A percentile compares a stretch with the other conserved stretches of the same genome.
Evolutionary conservation across 495 filamentous ascomycete genomes (phyloP).

Genomic region (Penicillium chermesinum): DNA sequence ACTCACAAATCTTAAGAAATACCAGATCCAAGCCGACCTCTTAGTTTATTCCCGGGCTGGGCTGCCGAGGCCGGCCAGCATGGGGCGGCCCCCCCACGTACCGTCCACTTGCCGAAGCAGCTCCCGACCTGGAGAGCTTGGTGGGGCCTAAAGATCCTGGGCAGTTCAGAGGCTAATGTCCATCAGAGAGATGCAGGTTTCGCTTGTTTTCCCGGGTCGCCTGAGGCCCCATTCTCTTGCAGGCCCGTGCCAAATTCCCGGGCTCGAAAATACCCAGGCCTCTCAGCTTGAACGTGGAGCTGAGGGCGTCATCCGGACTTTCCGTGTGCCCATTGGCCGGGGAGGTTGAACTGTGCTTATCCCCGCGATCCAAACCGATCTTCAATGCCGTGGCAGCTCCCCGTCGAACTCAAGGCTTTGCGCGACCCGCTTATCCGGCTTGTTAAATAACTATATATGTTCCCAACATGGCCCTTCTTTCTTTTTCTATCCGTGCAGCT

Average conservation of each 20-base stretch:
- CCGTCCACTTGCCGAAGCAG: slow-evolving; percentile 16
- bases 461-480: slow-evolving; percentile 18
- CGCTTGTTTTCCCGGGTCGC: too few relatives aligned
- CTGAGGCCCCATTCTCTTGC: too few relatives aligned
- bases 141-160: neutral
- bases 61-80: slow-evolving; percentile 24
- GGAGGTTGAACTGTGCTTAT: neutral
- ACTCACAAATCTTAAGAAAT: too few relatives aligned
- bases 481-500: slow-evolving; percentile 1
- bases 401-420: slow-evolving; percentile 18
- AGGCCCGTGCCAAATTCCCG: too few relatives aligned
- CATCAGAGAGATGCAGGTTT: too few relatives aligned
- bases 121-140: neutral
- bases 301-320: slow-evolving; percentile 2
- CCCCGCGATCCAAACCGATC: slow-evolving; percentile 35
- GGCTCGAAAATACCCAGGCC: too few relatives aligned
- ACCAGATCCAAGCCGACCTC: too few relatives aligned
- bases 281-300: too few relatives aligned
- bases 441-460: slow-evolving; percentile 30
- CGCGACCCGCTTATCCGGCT: slow-evolving; percentile 24
- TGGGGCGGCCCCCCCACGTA: slow-evolving; percentile 30
- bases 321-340: slow-evolving; percentile 13
- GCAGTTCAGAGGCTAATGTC: too few relatives aligned
- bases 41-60: slow-evolving; percentile 21
- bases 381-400: slow-evolving; percentile 39